Evolutionary conservation across 768 basidiomycete species (phyloP).

Genomic region (Russula compacta): DNA sequence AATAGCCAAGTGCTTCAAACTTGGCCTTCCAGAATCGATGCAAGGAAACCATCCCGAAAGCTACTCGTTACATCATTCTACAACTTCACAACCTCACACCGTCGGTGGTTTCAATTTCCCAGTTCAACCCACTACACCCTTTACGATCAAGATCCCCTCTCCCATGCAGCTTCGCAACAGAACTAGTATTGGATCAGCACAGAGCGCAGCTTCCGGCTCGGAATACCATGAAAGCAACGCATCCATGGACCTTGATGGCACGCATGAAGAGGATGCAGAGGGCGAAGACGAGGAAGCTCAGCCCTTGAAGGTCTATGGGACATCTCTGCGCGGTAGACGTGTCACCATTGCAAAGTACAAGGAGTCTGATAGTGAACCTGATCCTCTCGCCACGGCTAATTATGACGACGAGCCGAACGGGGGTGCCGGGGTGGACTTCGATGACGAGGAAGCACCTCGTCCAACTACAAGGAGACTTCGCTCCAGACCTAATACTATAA

Average conservation of each 20-base stretch:
- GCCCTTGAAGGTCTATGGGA: conserved; percentile 12
- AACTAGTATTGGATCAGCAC: conserved; percentile 13
- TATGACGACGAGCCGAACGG: conserved; percentile 9
- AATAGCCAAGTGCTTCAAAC: neutral
- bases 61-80: conserved; percentile 1
- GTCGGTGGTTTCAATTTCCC: conserved; percentile 19
- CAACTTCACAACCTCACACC: conserved; percentile 9
- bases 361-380: conserved; percentile 24
- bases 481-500: conserved; percentile 25
- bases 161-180: conserved; percentile 19
- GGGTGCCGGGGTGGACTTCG: conserved; percentile 17
- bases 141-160: conserved; percentile 19
- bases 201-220: conserved; percentile 28
- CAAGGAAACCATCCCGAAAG: conserved; percentile 14
- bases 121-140: conserved; percentile 1
- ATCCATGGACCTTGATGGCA: conserved; percentile 27
- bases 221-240: conserved; percentile 29
- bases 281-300: conserved; percentile 20
- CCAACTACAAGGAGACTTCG: conserved; percentile 16
- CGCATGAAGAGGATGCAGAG: conserved; percentile 20
- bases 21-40: conserved; percentile 13
- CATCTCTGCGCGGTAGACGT: conserved; percentile 24
- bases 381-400: conserved; percentile 5
- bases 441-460: conserved; percentile 24
- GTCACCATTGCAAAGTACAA: conserved; percentile 24